Base-by-base conservation (phyloP, 2,329 filamentous ascomycete genomes). In the Fusarium falciforme region DNA sequence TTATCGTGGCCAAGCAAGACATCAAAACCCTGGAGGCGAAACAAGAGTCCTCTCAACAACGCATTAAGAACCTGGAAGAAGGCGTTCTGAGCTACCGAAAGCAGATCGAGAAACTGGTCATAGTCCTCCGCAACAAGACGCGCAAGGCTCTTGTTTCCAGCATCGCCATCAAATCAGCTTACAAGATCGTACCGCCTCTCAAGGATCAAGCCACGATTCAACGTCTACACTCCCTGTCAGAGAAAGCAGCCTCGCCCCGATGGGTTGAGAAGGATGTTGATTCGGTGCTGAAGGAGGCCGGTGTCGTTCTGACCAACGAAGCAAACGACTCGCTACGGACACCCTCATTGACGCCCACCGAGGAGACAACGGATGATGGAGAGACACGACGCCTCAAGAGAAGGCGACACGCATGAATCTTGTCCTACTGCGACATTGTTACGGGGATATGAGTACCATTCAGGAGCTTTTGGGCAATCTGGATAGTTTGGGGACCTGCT, bases 81-180 rank as follows among this genome's bases (percentile, higher is more conserved):
- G 49, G 55, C 1, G 0, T 57, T 12, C 6, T 31, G 11, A 35
- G 35, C 16, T 22, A 60, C 1, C 40, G 64, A 9, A 10, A 25
- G 1, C 66, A 72, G 4, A 10, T 67, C 1, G 36, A 36, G 5
- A 66, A 63, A 6, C 12, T 77, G 5, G 25, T 69, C 2, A 6
- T 20, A 5, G 35, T 64, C n/a, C 40, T 77, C 4, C 38, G 38
- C 10, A 36, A 55, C 7, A 66, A 70, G 9, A 29, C 63, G 1
- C 54, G 33, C 2, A 42, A 63, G 5, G 66, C 61, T 9, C 66
- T 61, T 2, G 44, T 74, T 4, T 38, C 33, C 25, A 5, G 31
- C 12, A 27, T 38, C 5, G 73, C 75, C 0, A n/a, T 74, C 8
- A 58, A 59, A 9, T 67, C 68, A 22, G 66, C 68, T 0, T 67